Evolutionary conservation across 2,329 filamentous ascomycete species (phyloP).

Genomic region (Botrytis tulipae): DNA sequence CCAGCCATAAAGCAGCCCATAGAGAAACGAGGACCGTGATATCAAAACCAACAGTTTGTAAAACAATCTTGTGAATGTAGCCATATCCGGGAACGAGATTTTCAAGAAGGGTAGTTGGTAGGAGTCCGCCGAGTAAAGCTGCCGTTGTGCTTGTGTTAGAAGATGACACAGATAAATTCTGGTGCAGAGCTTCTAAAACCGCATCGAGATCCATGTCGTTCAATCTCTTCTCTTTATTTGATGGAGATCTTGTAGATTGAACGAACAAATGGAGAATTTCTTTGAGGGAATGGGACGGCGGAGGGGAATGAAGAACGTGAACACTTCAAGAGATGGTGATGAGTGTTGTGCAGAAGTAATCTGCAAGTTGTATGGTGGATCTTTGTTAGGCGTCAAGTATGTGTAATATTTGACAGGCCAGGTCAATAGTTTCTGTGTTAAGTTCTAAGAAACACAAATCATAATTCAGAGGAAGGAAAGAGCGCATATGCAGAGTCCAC

Average conservation of each 20-base stretch:
- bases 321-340: background rate
- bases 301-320: background rate
- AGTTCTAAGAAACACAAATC: background rate
- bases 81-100: constrained; percentile 39
- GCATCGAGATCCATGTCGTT: background rate
- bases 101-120: constrained; percentile 35
- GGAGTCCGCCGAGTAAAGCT: constrained; percentile 19
- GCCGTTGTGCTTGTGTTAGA: constrained; percentile 4
- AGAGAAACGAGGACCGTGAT: constrained; percentile 36
- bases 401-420: background rate
- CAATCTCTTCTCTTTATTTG: constrained; percentile 3
- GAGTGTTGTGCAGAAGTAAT: background rate
- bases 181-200: constrained; percentile 9
- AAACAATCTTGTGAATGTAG: constrained; percentile 35
- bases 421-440: background rate
- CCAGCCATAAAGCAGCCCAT: constrained; percentile 41
- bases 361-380: background rate
- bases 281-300: background rate
- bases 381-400: background rate
- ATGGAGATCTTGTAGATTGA: background rate
- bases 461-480: background rate
- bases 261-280: background rate
- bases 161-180: constrained; percentile 1
- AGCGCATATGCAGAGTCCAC: constrained; percentile 2
- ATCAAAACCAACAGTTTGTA: constrained; percentile 35